Evolutionary conservation across 768 basidiomycete genomes (phyloP), one percentile per base, ranked within the genome.

Genomic region (Boletellus sp.): DNA sequence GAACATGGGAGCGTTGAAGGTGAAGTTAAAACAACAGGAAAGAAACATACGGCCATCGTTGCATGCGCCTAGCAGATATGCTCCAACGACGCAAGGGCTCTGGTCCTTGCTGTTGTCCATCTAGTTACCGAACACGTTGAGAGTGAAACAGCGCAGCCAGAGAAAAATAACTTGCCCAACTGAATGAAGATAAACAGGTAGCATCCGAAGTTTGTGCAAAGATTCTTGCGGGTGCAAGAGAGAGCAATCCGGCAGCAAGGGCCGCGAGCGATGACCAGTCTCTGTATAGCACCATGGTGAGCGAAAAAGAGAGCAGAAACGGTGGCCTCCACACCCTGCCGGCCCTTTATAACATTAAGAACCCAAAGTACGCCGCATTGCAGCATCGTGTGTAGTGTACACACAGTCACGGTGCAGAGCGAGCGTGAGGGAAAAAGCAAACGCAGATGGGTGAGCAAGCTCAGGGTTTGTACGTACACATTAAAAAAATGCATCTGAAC

Each of bases 11-110:
- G 44, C 38, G 41, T 37, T 9, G n/a, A 32, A 39, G 47, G 51
- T 48, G 55, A 59, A 13, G 22, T 10, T 13, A 43, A 51, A 6
- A 46, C 15, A n/a, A 38, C 4, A 39, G 33, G 39, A 38, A 47
- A 24, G 16, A 24, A n/a, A 66, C 76, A 50, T 51, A 79, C 76
- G 58, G 32, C 74, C 72, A 39, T 60, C 65, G 45, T 57, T 70
- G 42, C 78, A 80, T 1, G 70, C 69, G 19, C 73, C 67, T 34
- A 75, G 58, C 2, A 79, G 60, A 35, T 71, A 72, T 2, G 77
- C 71, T 13, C 76, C 64, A 19, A 80, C 62, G 13, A 69, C 40
- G 53, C 78, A 80, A 17, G 78, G 77, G n/a, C 63, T 75, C 51
- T 80, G 72, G 38, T 63, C 61, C 43, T 70, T 68, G 20, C 76